phyloP scores from a whole-genome alignment of 345 rosid genomes.

The Brassica juncea region DNA sequence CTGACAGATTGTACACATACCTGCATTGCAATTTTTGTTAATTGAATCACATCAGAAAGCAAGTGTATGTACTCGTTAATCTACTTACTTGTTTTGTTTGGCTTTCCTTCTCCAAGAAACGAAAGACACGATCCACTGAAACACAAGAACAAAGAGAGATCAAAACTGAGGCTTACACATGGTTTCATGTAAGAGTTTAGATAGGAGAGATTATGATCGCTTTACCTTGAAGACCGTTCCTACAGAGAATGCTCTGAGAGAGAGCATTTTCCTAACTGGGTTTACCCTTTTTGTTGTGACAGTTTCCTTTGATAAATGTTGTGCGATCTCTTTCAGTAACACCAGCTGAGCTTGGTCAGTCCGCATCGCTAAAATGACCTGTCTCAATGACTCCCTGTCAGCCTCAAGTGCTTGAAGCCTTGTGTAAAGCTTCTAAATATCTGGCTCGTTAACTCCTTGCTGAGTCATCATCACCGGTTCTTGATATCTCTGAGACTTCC shows the following conservation, averaged over 20 bases:
- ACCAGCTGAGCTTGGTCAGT: constrained; percentile 88
- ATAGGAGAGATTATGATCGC: background rate
- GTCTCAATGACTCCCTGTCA: constrained; percentile 93
- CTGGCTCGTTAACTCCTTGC: constrained; percentile 64
- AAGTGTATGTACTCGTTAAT: background rate
- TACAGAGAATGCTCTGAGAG: constrained; percentile 52
- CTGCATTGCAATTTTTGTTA: constrained; percentile 38
- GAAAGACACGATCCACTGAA: constrained; percentile 80
- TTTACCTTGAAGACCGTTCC: constrained; percentile 73
- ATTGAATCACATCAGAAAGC: constrained; percentile 3
- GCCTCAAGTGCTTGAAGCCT: constrained; percentile 98
- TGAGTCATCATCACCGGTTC: constrained; percentile 17
- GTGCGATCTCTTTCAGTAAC: constrained; percentile 90
- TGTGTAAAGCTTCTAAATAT: constrained; percentile 70
- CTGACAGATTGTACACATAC: constrained; percentile 59
- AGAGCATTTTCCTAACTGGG: constrained; percentile 49
- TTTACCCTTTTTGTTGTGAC: constrained; percentile 38
- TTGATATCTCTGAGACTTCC: constrained; percentile 38
- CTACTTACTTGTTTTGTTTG: constrained; percentile 73
- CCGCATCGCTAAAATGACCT: constrained; percentile 83
- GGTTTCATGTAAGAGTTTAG: background rate
- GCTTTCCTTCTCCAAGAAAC: constrained; percentile 83
- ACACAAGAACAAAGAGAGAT: constrained; percentile 4
- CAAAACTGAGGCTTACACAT: constrained; percentile 10
- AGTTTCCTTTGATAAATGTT: constrained; percentile 74